Percentiles rank a stretch among this genome's conserved stretches.
Evolutionary conservation across 2,329 filamentous ascomycete genomes (phyloP).

Genomic region (Hansfordia pulvinata): DNA sequence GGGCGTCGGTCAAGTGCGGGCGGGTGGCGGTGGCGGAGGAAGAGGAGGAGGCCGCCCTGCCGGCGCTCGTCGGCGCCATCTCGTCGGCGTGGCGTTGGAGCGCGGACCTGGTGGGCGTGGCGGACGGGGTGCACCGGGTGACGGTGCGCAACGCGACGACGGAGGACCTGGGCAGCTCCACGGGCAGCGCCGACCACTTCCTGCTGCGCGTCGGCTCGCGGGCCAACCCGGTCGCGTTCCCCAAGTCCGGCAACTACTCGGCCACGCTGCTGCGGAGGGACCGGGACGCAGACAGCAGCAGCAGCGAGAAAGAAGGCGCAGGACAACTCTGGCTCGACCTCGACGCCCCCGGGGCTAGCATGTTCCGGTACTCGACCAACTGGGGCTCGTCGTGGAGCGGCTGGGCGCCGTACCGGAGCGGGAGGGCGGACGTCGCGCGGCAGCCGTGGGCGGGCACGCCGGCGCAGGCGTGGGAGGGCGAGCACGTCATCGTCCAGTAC

Average conservation of each 20-base stretch:
- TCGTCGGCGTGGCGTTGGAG: conserved; percentile 35
- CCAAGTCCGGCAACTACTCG: conserved; percentile 42
- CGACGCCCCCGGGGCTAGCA: conserved; percentile 45
- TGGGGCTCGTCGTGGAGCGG: conserved; percentile 45
- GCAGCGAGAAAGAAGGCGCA: conserved; percentile 17
- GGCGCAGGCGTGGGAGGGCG: conserved; percentile 42
- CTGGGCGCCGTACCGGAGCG: conserved; percentile 42
- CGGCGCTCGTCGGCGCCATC: conserved; percentile 30
- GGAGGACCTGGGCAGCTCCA: conserved; percentile 21
- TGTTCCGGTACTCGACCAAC: conserved; percentile 48
- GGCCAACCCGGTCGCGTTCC: conserved; percentile 47
- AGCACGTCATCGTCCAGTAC: conserved; percentile 51
- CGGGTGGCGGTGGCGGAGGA: conserved; percentile 17
- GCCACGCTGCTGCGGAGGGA: conserved; percentile 35
- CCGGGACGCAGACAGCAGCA: too few relatives aligned
- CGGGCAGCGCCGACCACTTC: conserved; percentile 43
- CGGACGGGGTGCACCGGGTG: conserved; percentile 41
- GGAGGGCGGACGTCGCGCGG: conserved; percentile 29
- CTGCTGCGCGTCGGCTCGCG: conserved; percentile 43
- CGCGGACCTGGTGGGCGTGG: conserved; percentile 34
- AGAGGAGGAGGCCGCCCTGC: too few relatives aligned
- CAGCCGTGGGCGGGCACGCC: conserved; percentile 44
- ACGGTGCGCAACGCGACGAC: conserved; percentile 37
- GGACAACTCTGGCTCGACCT: conserved; percentile 35
- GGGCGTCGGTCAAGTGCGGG: conserved; percentile 26